These are phyloP conservation scores for Trichoderma virens DNA, from an alignment of 495 filamentous ascomycete genomes.

Conservation along the genomic window DNA sequence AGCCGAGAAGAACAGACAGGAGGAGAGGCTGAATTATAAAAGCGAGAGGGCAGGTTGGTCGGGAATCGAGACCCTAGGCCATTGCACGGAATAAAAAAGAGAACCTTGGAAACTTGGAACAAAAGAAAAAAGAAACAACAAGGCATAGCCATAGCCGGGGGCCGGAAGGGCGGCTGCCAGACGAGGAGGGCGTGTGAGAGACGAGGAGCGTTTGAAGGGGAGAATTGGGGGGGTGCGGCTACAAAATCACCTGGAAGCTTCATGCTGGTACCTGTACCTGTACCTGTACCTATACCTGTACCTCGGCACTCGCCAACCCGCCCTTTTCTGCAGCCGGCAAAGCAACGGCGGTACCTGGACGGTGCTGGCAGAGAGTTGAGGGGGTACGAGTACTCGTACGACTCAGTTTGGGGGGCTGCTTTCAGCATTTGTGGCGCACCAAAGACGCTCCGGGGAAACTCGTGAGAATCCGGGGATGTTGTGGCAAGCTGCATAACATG, in stretches of 20 bases:
- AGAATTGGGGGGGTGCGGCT: background rate
- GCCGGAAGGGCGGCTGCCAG: constrained; percentile 2
- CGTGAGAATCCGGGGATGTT: constrained; percentile 1
- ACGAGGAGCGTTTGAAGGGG: background rate
- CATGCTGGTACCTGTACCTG: too few relatives aligned
- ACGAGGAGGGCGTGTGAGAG: constrained; percentile 4
- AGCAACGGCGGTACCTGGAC: too few relatives aligned
- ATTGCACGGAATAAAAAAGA: background rate
- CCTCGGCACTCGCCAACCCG: too few relatives aligned
- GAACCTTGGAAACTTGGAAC: background rate
- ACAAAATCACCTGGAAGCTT: too few relatives aligned
- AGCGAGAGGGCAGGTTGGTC: background rate
- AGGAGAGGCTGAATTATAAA: constrained; percentile 6
- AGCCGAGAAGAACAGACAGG: background rate
- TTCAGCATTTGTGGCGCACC: background rate
- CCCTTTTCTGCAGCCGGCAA: too few relatives aligned
- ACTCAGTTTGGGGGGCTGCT: background rate
- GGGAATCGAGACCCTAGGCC: background rate
- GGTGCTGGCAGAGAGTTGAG: background rate
- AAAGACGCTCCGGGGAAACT: background rate
- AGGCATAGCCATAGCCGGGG: background rate
- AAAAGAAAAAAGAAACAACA: background rate
- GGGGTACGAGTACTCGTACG: too few relatives aligned
- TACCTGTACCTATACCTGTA: too few relatives aligned
- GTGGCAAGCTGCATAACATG: background rate